Conservation (phyloP, 495 filamentous ascomycete genomes). For the Astrothelium subdiscretum region DNA sequence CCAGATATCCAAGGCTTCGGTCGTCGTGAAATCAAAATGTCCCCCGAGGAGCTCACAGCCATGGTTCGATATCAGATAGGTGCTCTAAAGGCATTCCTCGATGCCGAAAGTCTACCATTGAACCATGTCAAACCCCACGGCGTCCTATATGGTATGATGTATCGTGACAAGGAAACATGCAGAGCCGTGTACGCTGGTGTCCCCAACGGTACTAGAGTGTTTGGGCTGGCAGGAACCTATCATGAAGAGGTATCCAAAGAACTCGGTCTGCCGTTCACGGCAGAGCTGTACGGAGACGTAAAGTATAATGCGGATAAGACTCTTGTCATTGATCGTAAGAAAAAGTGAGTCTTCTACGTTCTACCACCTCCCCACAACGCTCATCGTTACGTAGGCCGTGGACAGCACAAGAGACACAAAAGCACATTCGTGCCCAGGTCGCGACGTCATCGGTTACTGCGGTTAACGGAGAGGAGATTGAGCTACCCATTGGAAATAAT, state of each 20-base stretch:
- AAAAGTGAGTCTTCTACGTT: constrained; percentile 27
- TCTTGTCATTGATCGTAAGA: constrained; percentile 44
- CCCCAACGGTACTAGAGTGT: constrained; percentile 41
- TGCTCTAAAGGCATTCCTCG: constrained; percentile 44
- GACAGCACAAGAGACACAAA: constrained; percentile 32
- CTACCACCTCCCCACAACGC: no score
- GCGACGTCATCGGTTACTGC: constrained; percentile 34
- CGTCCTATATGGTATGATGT: constrained; percentile 46
- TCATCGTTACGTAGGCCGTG: constrained; percentile 24
- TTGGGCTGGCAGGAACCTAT: constrained; percentile 43
- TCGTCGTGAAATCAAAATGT: constrained; percentile 43
- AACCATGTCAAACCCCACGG: constrained; percentile 53
- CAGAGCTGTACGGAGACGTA: constrained; percentile 47
- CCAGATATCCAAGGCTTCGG: constrained; percentile 54
- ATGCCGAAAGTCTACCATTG: constrained; percentile 40
- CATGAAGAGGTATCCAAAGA: constrained; percentile 44
- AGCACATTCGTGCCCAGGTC: constrained; percentile 37
- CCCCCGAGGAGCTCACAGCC: constrained; percentile 45
- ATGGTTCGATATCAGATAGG: constrained; percentile 35
- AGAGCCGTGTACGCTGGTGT: constrained; percentile 41
- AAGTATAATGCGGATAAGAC: constrained; percentile 42
- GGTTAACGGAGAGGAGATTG: constrained; percentile 33
- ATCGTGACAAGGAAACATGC: constrained; percentile 38
- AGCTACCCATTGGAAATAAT: constrained; percentile 37
- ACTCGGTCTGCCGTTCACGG: constrained; percentile 41